Percentiles rank a stretch among this genome's conserved stretches.
These are phyloP conservation scores for Sphenostylis stenocarpa DNA, from an alignment of 306 rosid species.

Conservation along the genomic window DNA sequence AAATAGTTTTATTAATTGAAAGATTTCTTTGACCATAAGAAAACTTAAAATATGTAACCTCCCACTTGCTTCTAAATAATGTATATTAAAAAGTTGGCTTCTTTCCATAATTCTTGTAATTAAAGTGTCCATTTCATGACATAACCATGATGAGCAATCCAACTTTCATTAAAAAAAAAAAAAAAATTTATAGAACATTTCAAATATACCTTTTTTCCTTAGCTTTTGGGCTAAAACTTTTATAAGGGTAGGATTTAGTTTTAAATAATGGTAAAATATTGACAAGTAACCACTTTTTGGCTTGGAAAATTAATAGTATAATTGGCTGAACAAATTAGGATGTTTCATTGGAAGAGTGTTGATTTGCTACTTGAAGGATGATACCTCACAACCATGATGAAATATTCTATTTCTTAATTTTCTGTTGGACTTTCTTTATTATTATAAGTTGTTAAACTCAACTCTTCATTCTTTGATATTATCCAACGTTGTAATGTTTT, in stretches of 20 bases:
- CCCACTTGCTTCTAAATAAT: constrained; percentile 2
- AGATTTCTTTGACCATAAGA: neutral
- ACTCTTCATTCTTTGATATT: no score
- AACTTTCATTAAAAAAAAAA: neutral
- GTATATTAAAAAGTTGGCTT: neutral
- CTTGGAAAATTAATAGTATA: neutral
- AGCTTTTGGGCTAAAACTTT: neutral
- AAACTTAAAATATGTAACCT: neutral
- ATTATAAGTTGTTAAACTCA: no score
- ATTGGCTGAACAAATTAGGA: neutral
- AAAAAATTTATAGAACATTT: neutral
- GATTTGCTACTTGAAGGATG: no score
- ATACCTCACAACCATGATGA: no score
- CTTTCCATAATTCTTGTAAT: neutral
- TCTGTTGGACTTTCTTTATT: no score
- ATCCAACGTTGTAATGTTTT: no score
- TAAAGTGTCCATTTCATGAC: constrained; percentile 7
- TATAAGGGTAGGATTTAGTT: neutral
- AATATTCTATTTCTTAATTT: no score
- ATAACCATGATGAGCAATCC: neutral
- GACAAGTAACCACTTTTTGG: neutral
- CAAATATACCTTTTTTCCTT: neutral
- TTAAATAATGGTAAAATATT: neutral
- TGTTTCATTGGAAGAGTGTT: neutral
- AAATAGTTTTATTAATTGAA: neutral